Evolutionary conservation across 78 protist genomes (phyloP), one percentile per base, ranked within the genome.

Genomic region (Dictyostelium brefeldianum): DNA sequence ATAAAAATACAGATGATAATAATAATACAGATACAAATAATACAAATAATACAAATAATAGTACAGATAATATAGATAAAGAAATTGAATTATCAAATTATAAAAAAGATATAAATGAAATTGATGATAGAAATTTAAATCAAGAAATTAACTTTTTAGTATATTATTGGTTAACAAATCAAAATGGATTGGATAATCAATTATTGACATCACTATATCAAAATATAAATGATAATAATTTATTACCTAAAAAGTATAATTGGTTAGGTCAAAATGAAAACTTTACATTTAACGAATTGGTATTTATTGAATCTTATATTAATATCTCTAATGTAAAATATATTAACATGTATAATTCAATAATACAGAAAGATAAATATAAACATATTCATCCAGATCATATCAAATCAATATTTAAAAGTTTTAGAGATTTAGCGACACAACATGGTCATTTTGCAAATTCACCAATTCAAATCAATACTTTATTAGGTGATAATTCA

Each of bases 401-500:
- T 48, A 41, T 87, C 18, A 87, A 65, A 62, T 5, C 31, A 31
- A n/a, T 87, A 20, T 64, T 56, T 14, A 43, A 31, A 20, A 62
- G 65, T 47, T 87, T 27, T 57, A 18, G 36, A 22, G 50, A 64
- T 12, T 36, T 77, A n/a, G 48, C 73, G 12, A 56, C n/a, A 20
- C 51, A 77, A 12, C 29, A 77, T 5, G 93, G 93, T n/a, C 93
- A 87, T 77, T 71, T 65, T 50, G 50, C 75, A 64, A 31, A 29
- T 22, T 56, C 78, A 50, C 81, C 80, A 22, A 27, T 87, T 51
- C 27, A 75, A 65, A 31, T 41, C 14, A 62, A 87, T 36, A 62
- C 84, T 14, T 48, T 77, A 20, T 51, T 87, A 47, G 93, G 85
- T 11, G 78, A 62, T 64, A 70, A 77, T 50, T 18, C 69, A 18